Evolutionary conservation across 2,329 filamentous ascomycete species (phyloP), one percentile per base, ranked within the genome.

Genomic region (Leptoxyphium fumago): DNA sequence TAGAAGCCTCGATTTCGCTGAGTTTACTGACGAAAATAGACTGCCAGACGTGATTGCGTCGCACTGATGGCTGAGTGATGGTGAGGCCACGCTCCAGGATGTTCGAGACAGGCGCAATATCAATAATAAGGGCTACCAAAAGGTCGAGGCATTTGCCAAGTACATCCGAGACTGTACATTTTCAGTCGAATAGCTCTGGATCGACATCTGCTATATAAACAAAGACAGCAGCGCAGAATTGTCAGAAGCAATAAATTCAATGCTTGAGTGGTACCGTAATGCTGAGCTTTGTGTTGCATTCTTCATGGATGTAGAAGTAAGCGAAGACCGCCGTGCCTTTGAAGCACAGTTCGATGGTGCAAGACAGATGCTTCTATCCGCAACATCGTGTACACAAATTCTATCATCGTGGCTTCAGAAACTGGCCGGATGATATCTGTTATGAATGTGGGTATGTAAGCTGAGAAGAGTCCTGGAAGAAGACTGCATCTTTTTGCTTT

Each of bases 201-300:
- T 50, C 2, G 46, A 50, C 29, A 48, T 42, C n/a, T 48, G 45
- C 45, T 48, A 41, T 28, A 48, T 48, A 14, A 43, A 48, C 39
- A 48, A 47, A 13, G 21, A 41, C 14, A 48, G 43, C 15, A 36
- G 17, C 9, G 43, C 42, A 6, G 52, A 54, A 39, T 39, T 53
- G 10, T 43, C 45, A 1, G 39, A 52, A 45, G 45, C 51, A 0
- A 46, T 52, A 41, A 53, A 52, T 38, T 44, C 40, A 5, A 54
- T 51, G 52, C 52, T 47, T 39, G 14, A 14, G 11, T 53, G 45
- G 48, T 53, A 53, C 17, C 38, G 34, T 32, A 36, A 45, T 11
- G 48, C 50, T 17, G 44, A 42, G 2, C n/a, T 48, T 2, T 53
- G 51, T 41, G 42, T 46, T 26, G 49, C 42, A 3, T 53, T 51